Evolutionary conservation across 164 flowering plant genomes (phyloP).

Genomic region (Annona squamosa): DNA sequence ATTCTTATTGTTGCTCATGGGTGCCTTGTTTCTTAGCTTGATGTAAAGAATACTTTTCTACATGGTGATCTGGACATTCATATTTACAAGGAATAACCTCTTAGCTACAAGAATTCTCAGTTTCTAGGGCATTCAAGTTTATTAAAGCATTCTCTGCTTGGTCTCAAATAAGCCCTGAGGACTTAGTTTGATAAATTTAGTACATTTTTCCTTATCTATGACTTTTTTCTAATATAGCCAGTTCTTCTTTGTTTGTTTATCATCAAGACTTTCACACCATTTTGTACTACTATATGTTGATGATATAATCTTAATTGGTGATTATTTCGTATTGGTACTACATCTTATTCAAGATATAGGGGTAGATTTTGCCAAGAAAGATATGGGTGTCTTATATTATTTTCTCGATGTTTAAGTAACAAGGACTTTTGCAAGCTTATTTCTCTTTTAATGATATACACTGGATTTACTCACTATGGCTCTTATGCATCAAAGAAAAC

Average conservation of each 20-base stretch:
- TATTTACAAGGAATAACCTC: neutral
- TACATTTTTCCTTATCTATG: neutral
- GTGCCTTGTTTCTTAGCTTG: neutral
- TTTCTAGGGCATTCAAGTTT: neutral
- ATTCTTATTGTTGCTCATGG: neutral
- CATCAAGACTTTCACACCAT: neutral
- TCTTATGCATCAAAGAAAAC: neutral
- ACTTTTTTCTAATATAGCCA: neutral
- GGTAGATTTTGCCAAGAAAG: neutral
- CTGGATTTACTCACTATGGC: neutral
- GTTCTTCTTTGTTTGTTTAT: neutral
- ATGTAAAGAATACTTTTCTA: conserved; percentile 1
- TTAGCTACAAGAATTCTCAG: neutral
- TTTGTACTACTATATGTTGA: neutral
- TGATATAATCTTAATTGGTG: neutral
- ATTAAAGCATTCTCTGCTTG: neutral
- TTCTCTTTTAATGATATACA: neutral
- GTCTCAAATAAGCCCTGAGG: neutral
- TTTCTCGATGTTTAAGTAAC: neutral
- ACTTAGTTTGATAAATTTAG: neutral
- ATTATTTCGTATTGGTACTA: neutral
- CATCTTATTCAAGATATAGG: neutral
- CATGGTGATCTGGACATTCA: neutral
- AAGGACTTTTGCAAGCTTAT: neutral
- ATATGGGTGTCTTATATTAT: neutral